Evolutionary conservation across 768 basidiomycete genomes (phyloP).

Genomic region (Hypholoma fasciculare): DNA sequence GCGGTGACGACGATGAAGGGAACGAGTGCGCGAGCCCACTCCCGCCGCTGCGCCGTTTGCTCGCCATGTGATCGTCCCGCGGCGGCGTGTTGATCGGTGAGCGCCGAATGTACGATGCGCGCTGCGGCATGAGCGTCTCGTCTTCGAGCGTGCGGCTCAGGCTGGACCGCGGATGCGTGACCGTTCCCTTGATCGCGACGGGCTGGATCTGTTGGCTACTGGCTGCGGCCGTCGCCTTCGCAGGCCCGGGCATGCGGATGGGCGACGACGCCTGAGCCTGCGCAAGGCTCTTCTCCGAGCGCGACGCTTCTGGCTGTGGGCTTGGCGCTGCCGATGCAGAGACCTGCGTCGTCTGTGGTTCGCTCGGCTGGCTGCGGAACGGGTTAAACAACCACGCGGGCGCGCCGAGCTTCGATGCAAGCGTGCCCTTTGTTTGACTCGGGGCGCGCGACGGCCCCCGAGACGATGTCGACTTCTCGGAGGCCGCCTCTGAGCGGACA

Average conservation of each 20-base stretch:
- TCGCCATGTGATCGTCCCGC: constrained; percentile 56
- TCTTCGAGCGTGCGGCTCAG: constrained; percentile 60
- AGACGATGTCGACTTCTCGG: constrained; percentile 49
- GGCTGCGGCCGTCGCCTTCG: constrained; percentile 35
- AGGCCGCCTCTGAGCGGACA: constrained; percentile 50
- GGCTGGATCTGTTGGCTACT: constrained; percentile 36
- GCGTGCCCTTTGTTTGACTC: constrained; percentile 31
- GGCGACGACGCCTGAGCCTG: constrained; percentile 25
- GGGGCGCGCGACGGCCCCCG: constrained; percentile 22
- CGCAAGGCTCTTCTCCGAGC: constrained; percentile 4
- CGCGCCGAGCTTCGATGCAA: constrained; percentile 57
- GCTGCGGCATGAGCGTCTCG: constrained; percentile 46
- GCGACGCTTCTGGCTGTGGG: constrained; percentile 12
- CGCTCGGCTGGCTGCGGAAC: constrained; percentile 63
- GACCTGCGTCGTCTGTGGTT: constrained; percentile 60
- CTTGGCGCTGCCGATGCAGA: constrained; percentile 45
- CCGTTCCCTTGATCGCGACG: constrained; percentile 41
- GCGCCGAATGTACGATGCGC: constrained; percentile 47
- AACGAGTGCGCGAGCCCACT: constrained; percentile 37
- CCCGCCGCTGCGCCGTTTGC: constrained; percentile 52
- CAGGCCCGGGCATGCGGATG: constrained; percentile 31
- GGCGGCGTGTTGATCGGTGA: constrained; percentile 74
- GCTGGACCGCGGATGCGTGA: constrained; percentile 37
- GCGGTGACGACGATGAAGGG: constrained; percentile 49
- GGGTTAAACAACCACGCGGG: constrained; percentile 82